Conservation (phyloP, 129 eudicot species). For the Erigeron canadensis region DNA sequence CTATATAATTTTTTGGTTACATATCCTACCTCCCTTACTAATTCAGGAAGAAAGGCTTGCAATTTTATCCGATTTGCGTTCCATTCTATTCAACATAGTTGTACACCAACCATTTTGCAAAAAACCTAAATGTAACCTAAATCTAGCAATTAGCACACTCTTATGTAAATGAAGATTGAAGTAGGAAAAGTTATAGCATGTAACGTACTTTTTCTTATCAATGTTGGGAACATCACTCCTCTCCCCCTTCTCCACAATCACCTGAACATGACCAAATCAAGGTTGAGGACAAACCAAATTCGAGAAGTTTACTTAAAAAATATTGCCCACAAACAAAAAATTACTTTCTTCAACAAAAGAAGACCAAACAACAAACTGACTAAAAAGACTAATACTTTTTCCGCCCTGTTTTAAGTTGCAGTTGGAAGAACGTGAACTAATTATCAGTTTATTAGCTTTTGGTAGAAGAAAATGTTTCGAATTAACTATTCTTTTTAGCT, state of each 20-base stretch:
- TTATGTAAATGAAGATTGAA: conserved; percentile 2
- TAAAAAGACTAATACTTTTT: neutral
- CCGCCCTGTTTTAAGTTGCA: no score
- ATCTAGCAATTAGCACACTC: neutral
- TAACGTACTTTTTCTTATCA: conserved; percentile 52
- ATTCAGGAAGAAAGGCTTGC: neutral
- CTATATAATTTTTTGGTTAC: neutral
- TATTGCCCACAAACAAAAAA: neutral
- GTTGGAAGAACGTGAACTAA: no score
- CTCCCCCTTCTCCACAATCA: conserved; percentile 66
- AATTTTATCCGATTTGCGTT: neutral
- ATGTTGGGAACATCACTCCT: conserved; percentile 48
- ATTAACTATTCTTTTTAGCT: neutral
- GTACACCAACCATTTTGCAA: neutral
- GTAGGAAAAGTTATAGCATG: neutral
- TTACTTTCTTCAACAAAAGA: neutral
- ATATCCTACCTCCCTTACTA: neutral
- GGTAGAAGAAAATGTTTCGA: neutral
- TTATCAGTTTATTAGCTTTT: no score
- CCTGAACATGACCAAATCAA: conserved; percentile 28
- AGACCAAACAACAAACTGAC: neutral
- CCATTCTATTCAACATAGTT: neutral
- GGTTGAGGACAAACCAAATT: conserved; percentile 1
- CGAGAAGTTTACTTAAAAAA: neutral
- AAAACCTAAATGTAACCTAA: neutral